Conservation (phyloP, 306 rosid species). For the Luffa acutangula region DNA sequence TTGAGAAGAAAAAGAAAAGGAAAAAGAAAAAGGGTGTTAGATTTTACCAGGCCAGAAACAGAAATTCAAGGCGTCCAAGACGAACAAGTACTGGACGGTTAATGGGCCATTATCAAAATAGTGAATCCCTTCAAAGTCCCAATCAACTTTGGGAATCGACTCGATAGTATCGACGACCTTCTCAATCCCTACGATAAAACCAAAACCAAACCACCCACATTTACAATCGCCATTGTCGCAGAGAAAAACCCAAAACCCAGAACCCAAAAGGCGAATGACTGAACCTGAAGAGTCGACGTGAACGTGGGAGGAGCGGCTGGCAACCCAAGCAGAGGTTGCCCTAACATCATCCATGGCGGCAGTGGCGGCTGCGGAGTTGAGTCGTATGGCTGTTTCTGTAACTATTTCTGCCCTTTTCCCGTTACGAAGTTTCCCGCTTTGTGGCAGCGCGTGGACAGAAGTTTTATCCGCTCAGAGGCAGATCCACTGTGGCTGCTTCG, state of each 20-base stretch:
- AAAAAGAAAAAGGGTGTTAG: neutral
- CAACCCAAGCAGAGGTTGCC: conserved; percentile 91
- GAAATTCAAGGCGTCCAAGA: conserved; percentile 81
- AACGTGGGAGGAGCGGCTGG: conserved; percentile 66
- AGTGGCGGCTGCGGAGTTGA: conserved; percentile 4
- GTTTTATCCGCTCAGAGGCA: neutral
- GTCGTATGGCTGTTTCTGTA: neutral
- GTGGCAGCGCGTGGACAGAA: neutral
- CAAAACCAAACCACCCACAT: neutral
- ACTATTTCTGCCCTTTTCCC: neutral
- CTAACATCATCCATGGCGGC: conserved; percentile 79
- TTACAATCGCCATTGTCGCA: neutral
- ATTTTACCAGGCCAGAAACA: conserved; percentile 93
- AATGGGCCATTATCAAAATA: conserved; percentile 86
- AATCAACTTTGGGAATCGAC: conserved; percentile 64
- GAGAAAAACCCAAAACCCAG: neutral
- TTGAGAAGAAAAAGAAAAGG: too few species aligned
- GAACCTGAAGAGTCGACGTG: conserved; percentile 70
- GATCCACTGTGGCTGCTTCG: neutral
- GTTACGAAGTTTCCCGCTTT: conserved; percentile 52
- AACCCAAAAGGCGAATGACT: neutral
- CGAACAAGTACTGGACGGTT: conserved; percentile 85
- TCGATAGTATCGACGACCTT: conserved; percentile 56
- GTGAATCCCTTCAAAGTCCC: conserved; percentile 99
- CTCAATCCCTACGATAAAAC: conserved; percentile 56